Conservation (phyloP, 805 yeast genomes). For the Candida maris region DNA sequence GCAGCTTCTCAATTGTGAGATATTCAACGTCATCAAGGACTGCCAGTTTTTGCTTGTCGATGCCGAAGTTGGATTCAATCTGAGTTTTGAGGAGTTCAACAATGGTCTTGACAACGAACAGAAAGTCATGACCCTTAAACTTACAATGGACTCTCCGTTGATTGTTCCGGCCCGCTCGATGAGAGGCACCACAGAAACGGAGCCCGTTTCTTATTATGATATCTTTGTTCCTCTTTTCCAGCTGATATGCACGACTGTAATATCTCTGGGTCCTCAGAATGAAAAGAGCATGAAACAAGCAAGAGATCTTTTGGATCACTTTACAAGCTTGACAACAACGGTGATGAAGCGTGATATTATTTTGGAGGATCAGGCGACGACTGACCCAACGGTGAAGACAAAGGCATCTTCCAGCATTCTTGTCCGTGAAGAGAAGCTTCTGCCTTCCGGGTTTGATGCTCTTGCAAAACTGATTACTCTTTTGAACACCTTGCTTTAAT, state of each 20-base stretch:
- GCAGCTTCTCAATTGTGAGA: conserved; percentile 67
- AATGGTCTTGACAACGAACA: conserved; percentile 5
- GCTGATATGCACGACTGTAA: conserved; percentile 57
- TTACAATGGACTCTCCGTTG: conserved; percentile 53
- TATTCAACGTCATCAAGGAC: conserved; percentile 58
- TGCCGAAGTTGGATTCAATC: conserved; percentile 69
- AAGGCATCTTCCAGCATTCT: not conserved
- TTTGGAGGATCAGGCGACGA: conserved; percentile 9
- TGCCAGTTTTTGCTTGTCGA: conserved; percentile 61
- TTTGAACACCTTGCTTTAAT: conserved; percentile 23
- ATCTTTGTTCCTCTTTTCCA: conserved; percentile 72
- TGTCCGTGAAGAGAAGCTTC: too few species aligned
- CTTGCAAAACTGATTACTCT: conserved; percentile 28
- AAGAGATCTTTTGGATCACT: conserved; percentile 45
- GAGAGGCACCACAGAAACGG: conserved; percentile 6
- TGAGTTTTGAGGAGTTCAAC: conserved; percentile 19
- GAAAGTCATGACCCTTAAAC: conserved; percentile 38
- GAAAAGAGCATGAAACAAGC: conserved; percentile 53
- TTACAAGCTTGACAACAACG: conserved; percentile 56
- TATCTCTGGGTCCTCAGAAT: conserved; percentile 78
- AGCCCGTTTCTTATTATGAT: conserved; percentile 55
- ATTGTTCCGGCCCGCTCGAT: conserved; percentile 26
- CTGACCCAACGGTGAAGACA: not conserved
- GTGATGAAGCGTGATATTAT: conserved; percentile 32
- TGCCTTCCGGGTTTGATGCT: conserved; percentile 18